These are phyloP conservation scores for Vinca minor DNA, from an alignment of 257 asterid genomes.

Conservation along the genomic window DNA sequence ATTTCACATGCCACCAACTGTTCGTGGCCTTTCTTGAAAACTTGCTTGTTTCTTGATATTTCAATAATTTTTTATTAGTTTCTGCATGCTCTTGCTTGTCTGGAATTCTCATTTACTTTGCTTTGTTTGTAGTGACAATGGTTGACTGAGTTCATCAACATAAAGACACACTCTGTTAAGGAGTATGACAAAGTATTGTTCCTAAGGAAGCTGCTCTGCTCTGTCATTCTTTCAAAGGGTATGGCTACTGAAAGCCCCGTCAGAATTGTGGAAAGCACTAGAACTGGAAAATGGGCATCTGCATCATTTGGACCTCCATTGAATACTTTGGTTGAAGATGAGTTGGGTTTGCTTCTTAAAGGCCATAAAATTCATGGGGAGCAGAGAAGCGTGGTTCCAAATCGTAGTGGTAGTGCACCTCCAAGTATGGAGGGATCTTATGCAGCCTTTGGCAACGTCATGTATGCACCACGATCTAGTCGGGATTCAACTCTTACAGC, in stretches of 20 bases:
- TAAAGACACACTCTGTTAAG: background rate
- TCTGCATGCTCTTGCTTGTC: background rate
- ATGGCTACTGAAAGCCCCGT: conserved; percentile 89
- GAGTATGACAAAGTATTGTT: background rate
- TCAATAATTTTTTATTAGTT: background rate
- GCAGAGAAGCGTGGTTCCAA: conserved; percentile 39
- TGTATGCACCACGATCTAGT: conserved; percentile 22
- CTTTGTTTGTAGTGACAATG: background rate
- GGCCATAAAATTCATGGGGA: conserved; percentile 39
- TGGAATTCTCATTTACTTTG: background rate
- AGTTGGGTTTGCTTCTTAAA: conserved; percentile 55
- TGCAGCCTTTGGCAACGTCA: conserved; percentile 46
- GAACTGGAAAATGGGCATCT: conserved; percentile 55
- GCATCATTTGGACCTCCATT: conserved; percentile 34
- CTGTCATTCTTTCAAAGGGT: conserved; percentile 14
- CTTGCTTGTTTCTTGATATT: background rate
- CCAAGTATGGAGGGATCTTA: conserved; percentile 80
- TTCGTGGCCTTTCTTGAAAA: background rate
- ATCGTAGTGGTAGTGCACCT: conserved; percentile 88
- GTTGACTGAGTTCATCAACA: background rate
- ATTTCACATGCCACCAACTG: background rate
- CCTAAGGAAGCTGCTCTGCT: conserved; percentile 3
- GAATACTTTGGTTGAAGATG: conserved; percentile 43
- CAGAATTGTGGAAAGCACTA: conserved; percentile 49
- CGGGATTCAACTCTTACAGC: conserved; percentile 25